A percentile compares a stretch with the other conserved stretches of the same genome.
Evolutionary conservation across 2,329 filamentous ascomycete species (phyloP).

Genomic region (Diaporthe caulivora): DNA sequence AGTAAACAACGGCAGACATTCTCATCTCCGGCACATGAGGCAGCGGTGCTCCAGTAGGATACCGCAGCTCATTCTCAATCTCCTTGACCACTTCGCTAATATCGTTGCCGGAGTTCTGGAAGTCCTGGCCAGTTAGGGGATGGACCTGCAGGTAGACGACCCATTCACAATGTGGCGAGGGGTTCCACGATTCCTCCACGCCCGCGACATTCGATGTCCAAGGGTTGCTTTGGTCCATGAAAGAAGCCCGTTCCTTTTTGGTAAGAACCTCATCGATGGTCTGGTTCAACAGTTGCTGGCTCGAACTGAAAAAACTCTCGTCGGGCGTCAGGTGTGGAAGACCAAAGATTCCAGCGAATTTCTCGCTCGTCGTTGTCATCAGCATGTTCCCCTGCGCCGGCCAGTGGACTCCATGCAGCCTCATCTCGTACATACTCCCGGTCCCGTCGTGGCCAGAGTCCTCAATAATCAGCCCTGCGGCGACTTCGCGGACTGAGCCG

Average conservation of each 20-base stretch:
- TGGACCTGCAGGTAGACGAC: constrained; percentile 87
- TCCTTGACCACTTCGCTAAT: constrained; percentile 59
- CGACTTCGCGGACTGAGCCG: constrained; percentile 75
- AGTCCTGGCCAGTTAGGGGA: constrained; percentile 54
- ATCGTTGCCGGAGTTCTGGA: constrained; percentile 50
- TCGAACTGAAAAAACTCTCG: constrained; percentile 67
- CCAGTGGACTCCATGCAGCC: constrained; percentile 88
- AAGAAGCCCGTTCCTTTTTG: constrained; percentile 69
- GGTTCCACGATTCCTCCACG: constrained; percentile 68
- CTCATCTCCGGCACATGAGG: constrained; percentile 67
- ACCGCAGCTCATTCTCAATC: constrained; percentile 73
- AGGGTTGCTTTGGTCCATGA: constrained; percentile 73
- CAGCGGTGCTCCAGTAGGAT: constrained; percentile 70
- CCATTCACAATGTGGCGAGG: constrained; percentile 86
- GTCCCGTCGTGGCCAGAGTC: constrained; percentile 67
- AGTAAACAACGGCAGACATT: constrained; percentile 75
- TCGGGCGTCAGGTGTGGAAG: constrained; percentile 83
- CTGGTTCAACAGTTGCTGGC: constrained; percentile 76
- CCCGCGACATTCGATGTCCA: constrained; percentile 81
- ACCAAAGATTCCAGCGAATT: constrained; percentile 91
- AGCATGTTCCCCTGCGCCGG: constrained; percentile 82
- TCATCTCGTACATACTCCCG: constrained; percentile 83
- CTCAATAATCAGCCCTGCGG: constrained; percentile 77
- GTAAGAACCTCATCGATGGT: constrained; percentile 77
- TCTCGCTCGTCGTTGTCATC: constrained; percentile 91